phyloP scores from a whole-genome alignment of 1,139 yeast genomes.

The Diutina catenulata region DNA sequence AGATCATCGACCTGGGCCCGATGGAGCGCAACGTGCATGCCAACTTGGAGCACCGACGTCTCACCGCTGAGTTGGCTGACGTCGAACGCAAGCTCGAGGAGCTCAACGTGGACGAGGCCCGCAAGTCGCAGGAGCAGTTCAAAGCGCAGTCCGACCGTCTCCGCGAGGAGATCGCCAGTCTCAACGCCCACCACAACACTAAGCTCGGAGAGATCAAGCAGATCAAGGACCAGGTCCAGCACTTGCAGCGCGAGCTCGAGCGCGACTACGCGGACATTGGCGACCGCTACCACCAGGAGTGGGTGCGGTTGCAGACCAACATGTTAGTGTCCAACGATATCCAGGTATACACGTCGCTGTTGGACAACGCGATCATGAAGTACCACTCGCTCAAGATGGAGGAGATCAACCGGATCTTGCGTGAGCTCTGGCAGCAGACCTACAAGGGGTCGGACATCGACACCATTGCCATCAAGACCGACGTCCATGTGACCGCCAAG shows the following conservation, averaged over 20 bases:
- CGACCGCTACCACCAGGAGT: conserved; percentile 50
- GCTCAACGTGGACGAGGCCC: conserved; percentile 49
- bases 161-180: conserved; percentile 40
- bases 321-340: conserved; percentile 76
- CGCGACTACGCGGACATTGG: conserved; percentile 66
- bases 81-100: conserved; percentile 18
- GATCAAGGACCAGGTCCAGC: conserved; percentile 57
- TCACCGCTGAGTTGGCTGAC: conserved; percentile 17
- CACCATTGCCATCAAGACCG: conserved; percentile 77
- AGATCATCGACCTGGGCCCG: conserved; percentile 23
- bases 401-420: conserved; percentile 78
- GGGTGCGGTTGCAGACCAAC: conserved; percentile 70
- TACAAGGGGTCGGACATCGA: conserved; percentile 95
- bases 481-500: conserved; percentile 46
- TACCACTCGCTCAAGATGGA: conserved; percentile 88
- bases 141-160: conserved; percentile 45
- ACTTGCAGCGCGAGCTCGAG: conserved; percentile 44
- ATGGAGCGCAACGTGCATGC: conserved; percentile 27
- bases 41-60: conserved; percentile 26
- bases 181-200: conserved; percentile 64
- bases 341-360: conserved; percentile 68
- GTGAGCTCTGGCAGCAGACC: conserved; percentile 88
- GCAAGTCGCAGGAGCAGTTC: conserved; percentile 48
- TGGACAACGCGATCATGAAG: conserved; percentile 90
- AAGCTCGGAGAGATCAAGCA: conserved; percentile 81